Conservation (phyloP, 306 rosid genomes). For the Medicago arabica region DNA sequence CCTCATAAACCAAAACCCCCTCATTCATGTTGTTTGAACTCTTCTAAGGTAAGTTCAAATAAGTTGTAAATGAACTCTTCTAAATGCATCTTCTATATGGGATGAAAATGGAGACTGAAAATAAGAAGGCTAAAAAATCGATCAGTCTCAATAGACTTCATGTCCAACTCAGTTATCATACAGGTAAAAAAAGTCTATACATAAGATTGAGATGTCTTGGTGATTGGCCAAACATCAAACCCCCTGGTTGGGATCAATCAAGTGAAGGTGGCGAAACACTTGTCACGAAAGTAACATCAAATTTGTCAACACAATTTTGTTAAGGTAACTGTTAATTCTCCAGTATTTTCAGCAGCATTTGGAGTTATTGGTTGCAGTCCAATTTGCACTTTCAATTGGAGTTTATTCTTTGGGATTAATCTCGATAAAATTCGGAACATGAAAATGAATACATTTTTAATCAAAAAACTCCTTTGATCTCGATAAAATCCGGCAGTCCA, state of each 20-base stretch:
- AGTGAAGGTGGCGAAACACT: slow-evolving; percentile 44
- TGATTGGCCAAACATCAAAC: slow-evolving; percentile 95
- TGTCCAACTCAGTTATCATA: slow-evolving; percentile 16
- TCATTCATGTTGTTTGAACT: too few relatives aligned
- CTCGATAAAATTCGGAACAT: background rate
- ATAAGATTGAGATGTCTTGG: slow-evolving; percentile 94
- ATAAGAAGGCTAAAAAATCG: too few relatives aligned
- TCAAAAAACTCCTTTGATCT: too few relatives aligned
- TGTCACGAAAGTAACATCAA: slow-evolving; percentile 28
- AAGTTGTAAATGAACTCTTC: background rate
- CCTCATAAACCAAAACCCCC: too few relatives aligned
- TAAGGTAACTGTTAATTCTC: background rate
- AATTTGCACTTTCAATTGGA: too few relatives aligned
- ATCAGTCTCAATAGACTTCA: background rate
- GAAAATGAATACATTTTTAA: background rate
- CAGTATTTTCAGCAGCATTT: background rate
- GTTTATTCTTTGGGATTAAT: background rate
- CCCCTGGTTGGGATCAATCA: slow-evolving; percentile 97
- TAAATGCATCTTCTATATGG: background rate
- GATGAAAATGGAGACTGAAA: background rate
- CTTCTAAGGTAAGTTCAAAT: background rate
- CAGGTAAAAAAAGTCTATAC: slow-evolving; percentile 86
- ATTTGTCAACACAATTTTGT: too few relatives aligned
- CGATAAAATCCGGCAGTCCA: too few relatives aligned
- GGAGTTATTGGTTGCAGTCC: background rate